A percentile compares a stretch with the other conserved stretches of the same genome.
These are phyloP conservation scores for Ogataea methanolica DNA, from an alignment of 805 yeast genomes.

Conservation along the genomic window DNA sequence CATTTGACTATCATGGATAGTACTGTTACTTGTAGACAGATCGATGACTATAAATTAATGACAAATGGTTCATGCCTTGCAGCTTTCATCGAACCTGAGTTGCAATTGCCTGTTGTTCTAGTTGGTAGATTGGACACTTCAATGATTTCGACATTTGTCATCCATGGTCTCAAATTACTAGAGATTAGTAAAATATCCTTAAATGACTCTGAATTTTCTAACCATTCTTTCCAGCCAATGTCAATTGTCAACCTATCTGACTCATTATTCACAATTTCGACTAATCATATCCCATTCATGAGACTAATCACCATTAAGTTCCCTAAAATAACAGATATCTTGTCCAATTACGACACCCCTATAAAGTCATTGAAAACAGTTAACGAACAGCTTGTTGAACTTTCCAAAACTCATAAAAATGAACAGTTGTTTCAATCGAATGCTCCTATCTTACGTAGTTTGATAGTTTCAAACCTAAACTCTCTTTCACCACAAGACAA, in stretches of 20 bases:
- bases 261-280: constrained; percentile 52
- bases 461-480: constrained; percentile 39
- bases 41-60: constrained; percentile 32
- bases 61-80: constrained; percentile 53
- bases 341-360: constrained; percentile 2
- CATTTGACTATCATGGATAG: constrained; percentile 18
- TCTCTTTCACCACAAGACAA: constrained; percentile 67
- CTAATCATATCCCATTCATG: constrained; percentile 78
- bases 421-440: constrained; percentile 21
- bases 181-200: constrained; percentile 49
- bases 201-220: constrained; percentile 69
- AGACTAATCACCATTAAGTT: constrained; percentile 52
- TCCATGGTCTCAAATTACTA: constrained; percentile 21
- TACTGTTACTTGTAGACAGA: constrained; percentile 10
- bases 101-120: constrained; percentile 36
- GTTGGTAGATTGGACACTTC: constrained; percentile 60
- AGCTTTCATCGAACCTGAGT: constrained; percentile 15
- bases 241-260: constrained; percentile 28
- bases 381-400: constrained; percentile 3
- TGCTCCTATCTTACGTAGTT: constrained; percentile 28
- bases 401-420: constrained; percentile 2
- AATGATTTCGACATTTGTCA: constrained; percentile 41
- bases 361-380: constrained; percentile 6
- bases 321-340: constrained; percentile 28
- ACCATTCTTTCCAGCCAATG: constrained; percentile 60